Conservation (phyloP, 495 filamentous ascomycete species). For the Aspergillus bertholletiae region DNA sequence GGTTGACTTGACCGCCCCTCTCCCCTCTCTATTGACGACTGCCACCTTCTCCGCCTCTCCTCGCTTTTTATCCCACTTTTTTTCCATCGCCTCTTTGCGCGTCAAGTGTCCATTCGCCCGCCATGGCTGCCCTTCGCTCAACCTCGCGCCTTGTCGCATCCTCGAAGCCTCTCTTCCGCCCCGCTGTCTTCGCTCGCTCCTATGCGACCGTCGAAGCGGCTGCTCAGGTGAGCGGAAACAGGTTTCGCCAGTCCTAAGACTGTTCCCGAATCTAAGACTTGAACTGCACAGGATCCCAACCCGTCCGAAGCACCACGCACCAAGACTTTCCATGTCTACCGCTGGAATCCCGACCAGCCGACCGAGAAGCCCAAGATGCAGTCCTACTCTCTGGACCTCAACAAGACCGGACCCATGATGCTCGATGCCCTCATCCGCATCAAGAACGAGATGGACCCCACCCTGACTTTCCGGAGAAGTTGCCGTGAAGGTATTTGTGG, state of each 20-base stretch:
- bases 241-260: conserved; percentile 24
- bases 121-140: conserved; percentile 78
- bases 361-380: conserved; percentile 93
- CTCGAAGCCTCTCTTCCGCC: conserved; percentile 50
- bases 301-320: conserved; percentile 55
- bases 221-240: conserved; percentile 29
- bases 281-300: conserved; percentile 53
- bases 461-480: conserved; percentile 89
- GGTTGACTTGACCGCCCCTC: conserved; percentile 2
- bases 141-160: conserved; percentile 62
- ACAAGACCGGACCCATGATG: conserved; percentile 98
- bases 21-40: conserved; percentile 3
- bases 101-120: conserved; percentile 17
- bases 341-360: conserved; percentile 93
- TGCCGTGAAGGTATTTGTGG: conserved; percentile 98
- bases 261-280: conserved; percentile 46
- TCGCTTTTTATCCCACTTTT: conserved; percentile 1
- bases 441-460: conserved; percentile 98
- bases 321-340: conserved; percentile 98
- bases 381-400: conserved; percentile 87
- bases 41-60: conserved; percentile 1
- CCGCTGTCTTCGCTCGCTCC: conserved; percentile 41
- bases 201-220: conserved; percentile 52
- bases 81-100: conserved; percentile 6
- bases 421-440: conserved; percentile 94